These are phyloP conservation scores for Pichia sp. DNA, from an alignment of 1,139 yeast species.

Conservation along the genomic window DNA sequence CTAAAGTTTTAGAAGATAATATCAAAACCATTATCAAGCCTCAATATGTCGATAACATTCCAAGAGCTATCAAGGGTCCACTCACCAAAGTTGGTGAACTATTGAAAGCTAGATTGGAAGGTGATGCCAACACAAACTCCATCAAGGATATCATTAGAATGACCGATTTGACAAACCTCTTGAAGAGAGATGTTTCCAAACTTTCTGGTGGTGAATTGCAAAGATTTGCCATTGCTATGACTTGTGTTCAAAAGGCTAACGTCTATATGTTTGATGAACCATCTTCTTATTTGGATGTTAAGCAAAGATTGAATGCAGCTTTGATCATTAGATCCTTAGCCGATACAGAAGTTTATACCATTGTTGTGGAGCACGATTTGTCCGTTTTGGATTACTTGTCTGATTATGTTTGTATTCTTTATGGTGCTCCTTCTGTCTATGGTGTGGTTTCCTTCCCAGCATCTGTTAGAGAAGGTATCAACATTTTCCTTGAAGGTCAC, in stretches of 20 bases:
- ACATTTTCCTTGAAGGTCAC: conserved; percentile 95
- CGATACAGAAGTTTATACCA: conserved; percentile 70
- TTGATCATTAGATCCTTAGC: conserved; percentile 82
- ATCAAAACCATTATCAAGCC: conserved; percentile 95
- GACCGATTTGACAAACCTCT: conserved; percentile 65
- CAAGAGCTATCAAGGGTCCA: conserved; percentile 91
- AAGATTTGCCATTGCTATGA: conserved; percentile 96
- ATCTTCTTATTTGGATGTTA: conserved; percentile 94
- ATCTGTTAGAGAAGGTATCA: conserved; percentile 97
- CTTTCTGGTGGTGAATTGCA: conserved; percentile 98
- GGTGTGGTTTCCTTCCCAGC: conserved; percentile 97
- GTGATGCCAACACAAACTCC: conserved; percentile 45
- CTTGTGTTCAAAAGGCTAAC: conserved; percentile 90
- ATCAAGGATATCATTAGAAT: conserved; percentile 52
- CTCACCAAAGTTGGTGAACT: conserved; percentile 82
- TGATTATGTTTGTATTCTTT: conserved; percentile 90
- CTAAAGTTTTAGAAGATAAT: conserved; percentile 87
- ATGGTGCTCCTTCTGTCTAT: conserved; percentile 96
- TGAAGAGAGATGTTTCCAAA: conserved; percentile 80
- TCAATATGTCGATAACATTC: conserved; percentile 95
- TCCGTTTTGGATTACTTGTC: conserved; percentile 95
- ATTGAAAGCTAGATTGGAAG: conserved; percentile 66
- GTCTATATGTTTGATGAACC: conserved; percentile 99
- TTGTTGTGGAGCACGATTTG: conserved; percentile 97
- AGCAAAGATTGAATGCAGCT: conserved; percentile 98